phyloP scores from a whole-genome alignment of 345 rosid genomes.

The Populus nigra region DNA sequence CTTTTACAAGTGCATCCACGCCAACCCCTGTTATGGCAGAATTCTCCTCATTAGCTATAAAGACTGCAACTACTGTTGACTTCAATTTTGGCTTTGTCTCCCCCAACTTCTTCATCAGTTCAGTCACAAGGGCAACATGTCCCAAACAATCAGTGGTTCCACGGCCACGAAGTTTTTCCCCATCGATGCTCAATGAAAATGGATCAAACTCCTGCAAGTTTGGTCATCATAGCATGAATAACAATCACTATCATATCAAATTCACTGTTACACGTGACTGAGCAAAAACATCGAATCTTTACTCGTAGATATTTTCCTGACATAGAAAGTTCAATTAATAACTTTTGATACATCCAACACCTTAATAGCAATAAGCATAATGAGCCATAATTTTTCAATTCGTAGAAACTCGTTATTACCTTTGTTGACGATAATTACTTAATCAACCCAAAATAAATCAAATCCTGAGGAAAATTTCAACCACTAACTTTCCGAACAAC shows the following conservation, averaged over 20 bases:
- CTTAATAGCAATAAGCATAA: not conserved
- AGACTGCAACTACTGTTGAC: constrained; percentile 83
- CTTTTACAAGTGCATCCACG: constrained; percentile 80
- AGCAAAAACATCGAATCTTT: not conserved
- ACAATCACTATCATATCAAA: not conserved
- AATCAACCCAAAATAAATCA: not conserved
- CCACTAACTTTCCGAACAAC: not conserved
- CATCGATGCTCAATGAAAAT: constrained; percentile 74
- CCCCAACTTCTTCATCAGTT: constrained; percentile 84
- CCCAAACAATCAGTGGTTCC: constrained; percentile 99
- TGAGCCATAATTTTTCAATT: not conserved
- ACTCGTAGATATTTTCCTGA: not conserved
- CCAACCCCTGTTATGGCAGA: constrained; percentile 82
- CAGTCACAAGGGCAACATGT: constrained; percentile 85
- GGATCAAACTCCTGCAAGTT: constrained; percentile 87
- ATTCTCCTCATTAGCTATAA: constrained; percentile 92
- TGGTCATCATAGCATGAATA: not conserved
- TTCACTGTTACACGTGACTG: not conserved
- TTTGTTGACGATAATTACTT: not conserved
- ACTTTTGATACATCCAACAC: not conserved
- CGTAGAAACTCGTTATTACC: not conserved
- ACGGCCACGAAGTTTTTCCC: constrained; percentile 88
- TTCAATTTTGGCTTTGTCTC: constrained; percentile 67
- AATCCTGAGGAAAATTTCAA: not conserved
- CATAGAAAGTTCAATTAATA: not conserved